These are phyloP conservation scores for Emergomyces orientalis DNA, from an alignment of 2,329 filamentous ascomycete species.

Conservation along the genomic window DNA sequence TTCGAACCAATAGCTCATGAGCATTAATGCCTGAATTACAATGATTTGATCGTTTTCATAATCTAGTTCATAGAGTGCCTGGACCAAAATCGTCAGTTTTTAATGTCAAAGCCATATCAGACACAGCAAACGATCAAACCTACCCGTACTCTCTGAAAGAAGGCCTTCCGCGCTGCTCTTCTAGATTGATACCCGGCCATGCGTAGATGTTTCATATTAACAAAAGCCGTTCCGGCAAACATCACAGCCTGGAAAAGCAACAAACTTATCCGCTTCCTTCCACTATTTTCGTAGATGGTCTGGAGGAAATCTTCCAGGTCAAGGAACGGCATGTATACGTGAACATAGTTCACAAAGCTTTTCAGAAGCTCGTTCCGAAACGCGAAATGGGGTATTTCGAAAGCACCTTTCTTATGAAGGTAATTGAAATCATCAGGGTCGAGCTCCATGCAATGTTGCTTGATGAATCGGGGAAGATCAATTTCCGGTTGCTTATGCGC, in stretches of 20 bases:
- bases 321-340: slow-evolving; percentile 87
- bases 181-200: slow-evolving; percentile 68
- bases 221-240: slow-evolving; percentile 84
- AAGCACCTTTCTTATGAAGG: slow-evolving; percentile 71
- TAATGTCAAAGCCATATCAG: slow-evolving; percentile 5
- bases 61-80: slow-evolving; percentile 82
- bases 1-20: slow-evolving; percentile 98
- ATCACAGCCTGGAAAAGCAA: slow-evolving; percentile 89
- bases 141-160: slow-evolving; percentile 80
- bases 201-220: slow-evolving; percentile 67
- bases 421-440: slow-evolving; percentile 74
- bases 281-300: slow-evolving; percentile 56
- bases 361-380: slow-evolving; percentile 74
- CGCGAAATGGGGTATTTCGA: slow-evolving; percentile 60
- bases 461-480: slow-evolving; percentile 60
- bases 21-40: slow-evolving; percentile 74
- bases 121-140: slow-evolving; percentile 24
- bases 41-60: slow-evolving; percentile 85
- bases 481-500: slow-evolving; percentile 37
- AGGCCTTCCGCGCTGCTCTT: slow-evolving; percentile 74
- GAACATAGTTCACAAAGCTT: slow-evolving; percentile 78
- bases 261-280: slow-evolving; percentile 64
- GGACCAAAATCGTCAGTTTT: slow-evolving; percentile 8
- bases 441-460: slow-evolving; percentile 66
- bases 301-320: slow-evolving; percentile 54